Evolutionary conservation across 2,329 filamentous ascomycete genomes (phyloP).

Genomic region (Camptophora hylomeconis): DNA sequence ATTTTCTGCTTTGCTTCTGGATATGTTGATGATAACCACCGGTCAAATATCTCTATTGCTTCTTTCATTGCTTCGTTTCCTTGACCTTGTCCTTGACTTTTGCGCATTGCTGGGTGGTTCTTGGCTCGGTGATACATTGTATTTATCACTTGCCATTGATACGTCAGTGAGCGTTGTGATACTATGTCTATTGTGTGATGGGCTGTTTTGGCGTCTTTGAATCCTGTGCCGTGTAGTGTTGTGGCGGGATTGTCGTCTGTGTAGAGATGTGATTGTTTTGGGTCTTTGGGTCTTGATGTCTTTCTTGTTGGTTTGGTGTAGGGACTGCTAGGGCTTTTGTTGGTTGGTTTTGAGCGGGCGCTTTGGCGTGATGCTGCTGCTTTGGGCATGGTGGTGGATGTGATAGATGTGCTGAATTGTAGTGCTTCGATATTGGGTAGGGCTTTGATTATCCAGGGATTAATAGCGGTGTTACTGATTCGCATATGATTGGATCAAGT

Average conservation of each 20-base stretch:
- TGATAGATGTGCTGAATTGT: too few relatives aligned
- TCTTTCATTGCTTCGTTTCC: slow-evolving; percentile 2
- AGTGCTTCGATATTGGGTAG: too few relatives aligned
- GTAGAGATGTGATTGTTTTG: slow-evolving; percentile 4
- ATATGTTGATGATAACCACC: slow-evolving; percentile 1
- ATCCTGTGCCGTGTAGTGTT: slow-evolving; percentile 2
- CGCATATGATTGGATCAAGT: too few relatives aligned
- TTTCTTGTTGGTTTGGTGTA: too few relatives aligned
- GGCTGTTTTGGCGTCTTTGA: slow-evolving; percentile 3
- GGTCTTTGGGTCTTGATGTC: too few relatives aligned
- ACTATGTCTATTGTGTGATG: slow-evolving; percentile 2
- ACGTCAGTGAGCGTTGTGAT: not conserved
- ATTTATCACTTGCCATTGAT: slow-evolving; percentile 6
- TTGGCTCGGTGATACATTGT: slow-evolving; percentile 4
- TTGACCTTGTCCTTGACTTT: too few relatives aligned
- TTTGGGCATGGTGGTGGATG: too few relatives aligned
- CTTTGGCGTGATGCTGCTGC: too few relatives aligned
- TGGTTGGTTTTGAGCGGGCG: too few relatives aligned
- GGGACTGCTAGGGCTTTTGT: too few relatives aligned
- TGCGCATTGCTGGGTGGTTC: slow-evolving; percentile 1
- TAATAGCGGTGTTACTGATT: too few relatives aligned
- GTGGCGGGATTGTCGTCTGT: slow-evolving; percentile 4
- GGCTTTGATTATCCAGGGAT: too few relatives aligned
- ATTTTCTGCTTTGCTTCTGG: not conserved
- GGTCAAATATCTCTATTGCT: not conserved